Evolutionary conservation across 2,329 filamentous ascomycete species (phyloP), one percentile per base, ranked within the genome.

Genomic region (Graphium sp.): DNA sequence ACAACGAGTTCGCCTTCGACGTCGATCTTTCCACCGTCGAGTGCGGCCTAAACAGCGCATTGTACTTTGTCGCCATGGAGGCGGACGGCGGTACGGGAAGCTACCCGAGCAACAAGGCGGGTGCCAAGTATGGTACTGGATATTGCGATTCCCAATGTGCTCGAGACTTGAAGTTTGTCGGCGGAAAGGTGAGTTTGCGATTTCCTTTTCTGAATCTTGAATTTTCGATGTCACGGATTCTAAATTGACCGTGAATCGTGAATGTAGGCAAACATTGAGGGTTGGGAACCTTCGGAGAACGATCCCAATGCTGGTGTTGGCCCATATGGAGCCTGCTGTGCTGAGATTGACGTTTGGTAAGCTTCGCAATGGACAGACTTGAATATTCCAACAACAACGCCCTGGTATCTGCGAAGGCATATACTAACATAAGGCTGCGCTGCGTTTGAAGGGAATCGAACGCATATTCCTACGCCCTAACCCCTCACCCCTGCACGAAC

Each of bases 11-110:
- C 41, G 64, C 66, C 18, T 75, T 77, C 32, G 70, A 75, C 32
- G 69, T 76, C 11, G 72, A 78, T 41, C 58, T 74, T 18, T 74
- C 68, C 17, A 60, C 61, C 32, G 54, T 76, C 15, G 62, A 41
- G 15, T 79, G 74, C 39, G 74, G 74, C 30, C 47, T 78, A 35
- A 77, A 79, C 48, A 69, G 68, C 29, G 72, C 72, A 15, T 47
- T 77, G 22, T 75, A 75, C 49, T 60, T 68, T 27, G 54, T 62
- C 13, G 50, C 58, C 35, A 70, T 70, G 66, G 57, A 64, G n/a
- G 47, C 53, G 18, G 59, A 66, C 32, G 63, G 62, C 37, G 63
- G 62, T 28, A 47, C 53, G 42, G 40, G 44, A 41, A 55, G 52
- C 40, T 58, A 57, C 38, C 30, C 49, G 12, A 52, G 49, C 44